These are phyloP conservation scores for Asterophora lycoperdoides DNA, from an alignment of 768 basidiomycete genomes.

Conservation along the genomic window DNA sequence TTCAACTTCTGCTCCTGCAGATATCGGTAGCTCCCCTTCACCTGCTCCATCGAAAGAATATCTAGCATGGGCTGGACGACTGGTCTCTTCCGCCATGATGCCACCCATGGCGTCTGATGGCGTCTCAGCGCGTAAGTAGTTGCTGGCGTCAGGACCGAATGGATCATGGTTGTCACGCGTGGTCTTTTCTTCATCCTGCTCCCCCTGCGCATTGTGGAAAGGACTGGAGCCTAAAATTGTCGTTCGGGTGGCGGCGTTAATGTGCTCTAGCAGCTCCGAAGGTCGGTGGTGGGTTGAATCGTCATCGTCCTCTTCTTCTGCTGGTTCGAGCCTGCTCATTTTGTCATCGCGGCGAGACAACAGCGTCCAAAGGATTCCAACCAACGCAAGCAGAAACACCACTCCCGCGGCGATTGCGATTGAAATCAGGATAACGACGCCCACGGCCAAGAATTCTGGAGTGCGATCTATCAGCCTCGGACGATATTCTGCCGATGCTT, in stretches of 20 bases:
- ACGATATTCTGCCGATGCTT: conserved; percentile 8
- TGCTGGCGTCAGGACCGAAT: conserved; percentile 70
- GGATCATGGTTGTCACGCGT: conserved; percentile 44
- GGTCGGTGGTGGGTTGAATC: conserved; percentile 76
- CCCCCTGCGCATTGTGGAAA: conserved; percentile 34
- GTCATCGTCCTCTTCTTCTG: conserved; percentile 69
- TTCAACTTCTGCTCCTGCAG: conserved; percentile 66
- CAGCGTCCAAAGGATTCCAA: conserved; percentile 88
- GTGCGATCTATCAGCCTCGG: conserved; percentile 10
- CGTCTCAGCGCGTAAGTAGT: conserved; percentile 77
- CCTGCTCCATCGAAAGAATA: conserved; percentile 79
- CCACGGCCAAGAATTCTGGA: conserved; percentile 81
- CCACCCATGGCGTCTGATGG: conserved; percentile 72
- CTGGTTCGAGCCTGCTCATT: conserved; percentile 54
- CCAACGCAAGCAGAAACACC: conserved; percentile 79
- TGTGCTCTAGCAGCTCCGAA: conserved; percentile 84
- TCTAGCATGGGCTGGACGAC: conserved; percentile 73
- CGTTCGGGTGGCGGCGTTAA: conserved; percentile 83
- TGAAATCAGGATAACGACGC: conserved; percentile 93
- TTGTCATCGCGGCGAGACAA: conserved; percentile 79
- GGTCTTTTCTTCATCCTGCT: conserved; percentile 54
- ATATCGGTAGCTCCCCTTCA: conserved; percentile 72
- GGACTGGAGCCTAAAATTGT: conserved; percentile 66
- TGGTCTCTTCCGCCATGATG: conserved; percentile 59
- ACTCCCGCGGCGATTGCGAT: conserved; percentile 96